Conservation (phyloP, 2,329 filamentous ascomycete species). For the Microdochium paspali region DNA sequence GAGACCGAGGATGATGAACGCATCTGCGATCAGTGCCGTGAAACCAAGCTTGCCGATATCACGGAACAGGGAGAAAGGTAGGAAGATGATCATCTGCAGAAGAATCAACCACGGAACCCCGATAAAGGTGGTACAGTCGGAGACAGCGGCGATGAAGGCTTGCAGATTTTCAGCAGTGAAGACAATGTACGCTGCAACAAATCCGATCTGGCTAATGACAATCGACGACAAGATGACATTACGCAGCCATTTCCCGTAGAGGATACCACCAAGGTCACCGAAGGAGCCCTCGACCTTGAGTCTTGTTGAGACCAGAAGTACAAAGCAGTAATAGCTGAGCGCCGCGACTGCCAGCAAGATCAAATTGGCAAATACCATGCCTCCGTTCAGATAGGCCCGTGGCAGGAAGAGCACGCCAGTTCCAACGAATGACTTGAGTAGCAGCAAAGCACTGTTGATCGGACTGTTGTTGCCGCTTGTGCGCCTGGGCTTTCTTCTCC, state of each 20-base stretch:
- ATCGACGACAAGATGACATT: slow-evolving; percentile 82
- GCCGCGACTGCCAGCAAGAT: slow-evolving; percentile 79
- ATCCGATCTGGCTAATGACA: slow-evolving; percentile 90
- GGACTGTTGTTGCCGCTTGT: slow-evolving; percentile 69
- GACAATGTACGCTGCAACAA: slow-evolving; percentile 91
- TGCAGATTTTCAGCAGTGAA: slow-evolving; percentile 95
- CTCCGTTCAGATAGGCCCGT: slow-evolving; percentile 87
- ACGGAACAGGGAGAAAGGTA: slow-evolving; percentile 85
- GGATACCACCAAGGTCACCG: slow-evolving; percentile 86
- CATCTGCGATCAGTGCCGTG: slow-evolving; percentile 85
- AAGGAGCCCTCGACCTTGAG: slow-evolving; percentile 87
- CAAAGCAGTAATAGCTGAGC: slow-evolving; percentile 95
- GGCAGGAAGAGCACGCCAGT: slow-evolving; percentile 92
- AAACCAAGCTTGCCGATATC: slow-evolving; percentile 97
- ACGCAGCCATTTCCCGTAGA: slow-evolving; percentile 88
- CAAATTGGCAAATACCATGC: slow-evolving; percentile 92
- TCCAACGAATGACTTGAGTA: slow-evolving; percentile 96
- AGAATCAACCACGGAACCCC: slow-evolving; percentile 84
- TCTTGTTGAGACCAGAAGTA: slow-evolving; percentile 80
- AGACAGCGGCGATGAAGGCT: slow-evolving; percentile 87
- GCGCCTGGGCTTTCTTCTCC: slow-evolving; percentile 67
- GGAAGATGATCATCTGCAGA: slow-evolving; percentile 90
- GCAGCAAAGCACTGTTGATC: slow-evolving; percentile 69
- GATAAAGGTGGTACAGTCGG: slow-evolving; percentile 76
- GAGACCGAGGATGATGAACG: slow-evolving; percentile 86